Evolutionary conservation across 1,284 basidiomycete species (phyloP), one percentile per base, ranked within the genome.

Genomic region (Schizophyllum commune): DNA sequence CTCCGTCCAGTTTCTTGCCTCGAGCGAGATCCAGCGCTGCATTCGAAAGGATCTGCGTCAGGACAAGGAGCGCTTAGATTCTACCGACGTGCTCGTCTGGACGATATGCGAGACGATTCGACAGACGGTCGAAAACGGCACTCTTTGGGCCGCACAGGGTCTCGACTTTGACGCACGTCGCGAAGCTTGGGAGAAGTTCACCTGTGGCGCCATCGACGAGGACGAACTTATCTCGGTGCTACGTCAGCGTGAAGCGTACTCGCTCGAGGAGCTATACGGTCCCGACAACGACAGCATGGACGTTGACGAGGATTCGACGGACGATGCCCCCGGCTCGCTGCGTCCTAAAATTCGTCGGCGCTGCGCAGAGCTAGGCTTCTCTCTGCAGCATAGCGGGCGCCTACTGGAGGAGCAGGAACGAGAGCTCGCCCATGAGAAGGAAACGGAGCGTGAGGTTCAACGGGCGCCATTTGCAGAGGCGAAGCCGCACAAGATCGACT

Each of bases 1-100:
- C 54, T 72, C 69, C 0, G 66, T 75, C 6, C 65, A 71, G 61
- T 74, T 75, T 57, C 69, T 72, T 56, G 73, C 73, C 4, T 71
- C 74, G 1, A 57, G 54, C 5, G 74, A 75, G 52, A 67, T 75
- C n/a, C 66, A 70, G 39, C 56, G 54, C 19, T 62, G 60, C 11
- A 74, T 75, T 27, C 19, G 66, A 67, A 11, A 52, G 53, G 52
- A 61, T 57, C n/a, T 39, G 17, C 1, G 22, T 51, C 6, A 21
- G 59, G 11, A 51, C 33, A 19, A 53, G 56, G 51, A 19, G 51
- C 20, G 27, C 27, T 27, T 60, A 11, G 55, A 61, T 11, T 60
- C 62, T 17, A 47, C 13, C 17, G 59, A 65, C 19, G 63, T 66
- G 55, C 32, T 66, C 1, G 53, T 27, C 1, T 64, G 58, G 63